Evolutionary conservation across 768 basidiomycete genomes (phyloP), one percentile per base, ranked within the genome.

Genomic region (Melanogaster broomeanus): DNA sequence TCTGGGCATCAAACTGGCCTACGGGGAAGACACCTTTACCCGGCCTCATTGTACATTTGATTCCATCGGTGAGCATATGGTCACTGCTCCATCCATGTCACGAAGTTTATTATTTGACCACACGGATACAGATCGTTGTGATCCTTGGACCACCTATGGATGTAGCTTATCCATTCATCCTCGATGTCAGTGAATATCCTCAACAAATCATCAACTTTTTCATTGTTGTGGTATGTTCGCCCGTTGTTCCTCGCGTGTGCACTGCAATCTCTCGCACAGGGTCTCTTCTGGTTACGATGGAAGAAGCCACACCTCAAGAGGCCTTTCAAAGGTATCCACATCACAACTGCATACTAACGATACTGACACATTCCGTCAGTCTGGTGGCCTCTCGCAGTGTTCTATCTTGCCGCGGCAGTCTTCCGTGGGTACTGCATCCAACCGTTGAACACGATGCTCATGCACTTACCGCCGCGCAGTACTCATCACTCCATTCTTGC

Each of bases 1-100:
- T 84, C 57, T 82, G 81, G 82, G 82, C 82, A 1, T 80, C 79
- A 1, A 84, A 83, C 58, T 82, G 80, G 81, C 81, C 81, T 1
- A 79, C 77, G 1, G 79, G 81, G 6, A 77, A 77, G 54, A 77
- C 82, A 0, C 82, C 82, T 0, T 60, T 83, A 24, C 80, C 81
- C 0, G 82, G 80, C 0, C 71, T 83, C 3, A 75, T 83, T 43
- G 71, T 84, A 6, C 79, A 83, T 45, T 57, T 83, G 24, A 80
- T 82, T 37, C 75, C 79, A 21, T 80, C 82, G 1, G 78, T 75
- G 41, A 45, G 74, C 50, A 1, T 4, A 12, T 3, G 5, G n/a
- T 18, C 9, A 16, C 35, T 37, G 35, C 35, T 18, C 33, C 15
- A 51, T 31, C 77, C 77, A 0, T 80, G 56, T 78, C 78, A 40